phyloP scores from a whole-genome alignment of 345 rosid species.

The Citrus hindsii region DNA sequence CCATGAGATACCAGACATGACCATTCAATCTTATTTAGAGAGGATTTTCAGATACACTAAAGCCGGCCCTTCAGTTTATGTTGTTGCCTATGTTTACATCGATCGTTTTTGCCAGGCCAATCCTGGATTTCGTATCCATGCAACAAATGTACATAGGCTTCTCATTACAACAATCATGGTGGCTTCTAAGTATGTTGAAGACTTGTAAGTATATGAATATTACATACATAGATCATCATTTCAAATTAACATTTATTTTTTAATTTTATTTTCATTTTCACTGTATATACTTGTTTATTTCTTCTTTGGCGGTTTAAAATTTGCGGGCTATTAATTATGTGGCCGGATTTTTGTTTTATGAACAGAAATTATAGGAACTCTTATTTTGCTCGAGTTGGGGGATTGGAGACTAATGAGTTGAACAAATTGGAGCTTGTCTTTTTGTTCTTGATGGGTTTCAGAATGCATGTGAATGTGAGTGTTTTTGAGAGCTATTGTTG shows the following conservation, averaged over 20 bases:
- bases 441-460: constrained; percentile 85
- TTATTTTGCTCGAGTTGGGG: constrained; percentile 80
- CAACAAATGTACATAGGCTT: constrained; percentile 73
- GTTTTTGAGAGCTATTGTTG: constrained; percentile 91
- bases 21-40: constrained; percentile 73
- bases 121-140: constrained; percentile 60
- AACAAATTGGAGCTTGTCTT: constrained; percentile 78
- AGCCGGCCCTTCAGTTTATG: constrained; percentile 82
- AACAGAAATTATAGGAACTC: constrained; percentile 83
- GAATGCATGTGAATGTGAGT: constrained; percentile 77
- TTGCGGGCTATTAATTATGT: too few relatives aligned
- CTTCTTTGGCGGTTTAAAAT: not conserved
- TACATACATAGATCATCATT: not conserved
- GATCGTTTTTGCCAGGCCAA: constrained; percentile 81
- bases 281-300: not conserved
- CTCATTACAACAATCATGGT: constrained; percentile 85
- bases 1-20: constrained; percentile 77
- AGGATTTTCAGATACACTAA: constrained; percentile 81
- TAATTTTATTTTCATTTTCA: not conserved
- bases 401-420: constrained; percentile 60
- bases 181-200: constrained; percentile 89
- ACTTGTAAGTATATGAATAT: constrained; percentile 51
- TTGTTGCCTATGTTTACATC: constrained; percentile 83
- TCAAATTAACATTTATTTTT: too few relatives aligned
- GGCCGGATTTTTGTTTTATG: not conserved